Conservation (phyloP, 208 protist genomes). For the Acanthamoeba rhysodes region DNA sequence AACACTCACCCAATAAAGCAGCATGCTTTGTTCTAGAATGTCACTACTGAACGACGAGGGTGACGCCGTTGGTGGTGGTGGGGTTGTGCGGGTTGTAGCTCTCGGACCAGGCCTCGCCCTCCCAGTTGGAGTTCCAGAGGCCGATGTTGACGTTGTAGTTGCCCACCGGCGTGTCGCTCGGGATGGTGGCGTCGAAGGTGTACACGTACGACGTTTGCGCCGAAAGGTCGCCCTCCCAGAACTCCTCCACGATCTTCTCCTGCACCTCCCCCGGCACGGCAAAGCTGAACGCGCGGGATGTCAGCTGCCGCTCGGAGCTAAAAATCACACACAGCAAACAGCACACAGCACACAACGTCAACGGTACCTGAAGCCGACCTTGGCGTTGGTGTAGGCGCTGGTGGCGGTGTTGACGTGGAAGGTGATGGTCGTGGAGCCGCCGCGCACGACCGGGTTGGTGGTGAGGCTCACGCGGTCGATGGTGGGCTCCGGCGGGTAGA, state of each 20-base stretch:
- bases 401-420: constrained; percentile 26
- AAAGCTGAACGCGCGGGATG: neutral
- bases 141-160: constrained; percentile 15
- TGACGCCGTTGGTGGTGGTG: neutral
- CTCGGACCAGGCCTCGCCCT: neutral
- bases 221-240: neutral
- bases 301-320: neutral
- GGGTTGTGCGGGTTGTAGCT: neutral
- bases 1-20: no score
- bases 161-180: neutral
- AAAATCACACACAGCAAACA: no score
- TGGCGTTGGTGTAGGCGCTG: neutral
- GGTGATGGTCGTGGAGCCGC: neutral
- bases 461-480: constrained; percentile 18
- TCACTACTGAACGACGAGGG: neutral
- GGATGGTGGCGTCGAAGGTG: neutral
- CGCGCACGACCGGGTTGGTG: neutral
- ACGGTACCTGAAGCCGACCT: constrained; percentile 10
- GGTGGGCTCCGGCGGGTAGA: constrained; percentile 3
- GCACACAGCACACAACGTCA: neutral
- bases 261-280: neutral
- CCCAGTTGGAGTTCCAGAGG: neutral
- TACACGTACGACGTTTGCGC: neutral
- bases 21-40: no score
- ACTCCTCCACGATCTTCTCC: constrained; percentile 2